Base-by-base conservation (phyloP, 164 flowering plant genomes). In the Piper betle region DNA sequence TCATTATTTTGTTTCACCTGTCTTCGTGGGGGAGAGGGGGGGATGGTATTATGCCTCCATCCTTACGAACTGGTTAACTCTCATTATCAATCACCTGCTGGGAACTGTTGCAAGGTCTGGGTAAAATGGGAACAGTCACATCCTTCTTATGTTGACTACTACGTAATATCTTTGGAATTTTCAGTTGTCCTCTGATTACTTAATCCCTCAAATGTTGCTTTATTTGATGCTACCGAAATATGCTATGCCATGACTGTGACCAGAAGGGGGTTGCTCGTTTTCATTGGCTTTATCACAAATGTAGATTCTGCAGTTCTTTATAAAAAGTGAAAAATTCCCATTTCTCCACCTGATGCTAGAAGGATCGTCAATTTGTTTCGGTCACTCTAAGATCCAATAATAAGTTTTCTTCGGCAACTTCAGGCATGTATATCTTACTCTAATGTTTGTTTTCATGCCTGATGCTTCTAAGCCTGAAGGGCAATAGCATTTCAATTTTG, bases 211-310 rank as follows among this genome's bases (percentile, higher is more conserved):
- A 25, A 25, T 25, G 33, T 25, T 25, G 33, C 33, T 25, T 59
- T 40, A 52, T 77, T 37, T 25, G 33, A 25, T 25, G 33, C 33
- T 25, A 25, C n/a, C 87, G 87, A 95, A 87, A 87, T 65, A 80
- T 87, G 62, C 70, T 90, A 58, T 87, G 97, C 85, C 82, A 90
- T 64, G 97, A 90, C 74, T 90, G 97, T 58, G 82, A 75, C 55
- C 81, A 70, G 77, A 87, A 82, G 62, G 92, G 97, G 37, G 71
- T 65, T 0, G 68, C 95, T 15, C 84, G 75, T 17, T 90, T 90
- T 74, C 97, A 90, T 67, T 90, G 97, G 97, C 71, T 90, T 56
- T 85, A 90, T 66, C 95, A 90, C 68, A 90, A 90, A 69, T 90
- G 95, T 60, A 75, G 84, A 19, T 74, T 59, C 55, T 90, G 95